phyloP scores from a whole-genome alignment of 345 rosid genomes.

The Lepidium sativum region DNA sequence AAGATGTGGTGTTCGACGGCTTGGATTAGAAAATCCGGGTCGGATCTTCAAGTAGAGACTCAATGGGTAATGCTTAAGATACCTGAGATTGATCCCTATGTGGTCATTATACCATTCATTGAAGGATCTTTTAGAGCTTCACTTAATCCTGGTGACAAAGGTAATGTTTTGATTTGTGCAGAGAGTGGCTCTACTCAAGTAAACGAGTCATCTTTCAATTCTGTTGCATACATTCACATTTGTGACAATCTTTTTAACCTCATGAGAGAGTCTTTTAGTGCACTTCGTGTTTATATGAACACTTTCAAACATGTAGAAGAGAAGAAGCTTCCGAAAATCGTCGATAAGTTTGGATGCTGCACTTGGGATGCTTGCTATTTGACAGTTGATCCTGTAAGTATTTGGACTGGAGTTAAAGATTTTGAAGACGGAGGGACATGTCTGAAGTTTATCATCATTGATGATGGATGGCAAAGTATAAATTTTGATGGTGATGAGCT shows the following conservation, averaged over 20 bases:
- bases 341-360: slow-evolving; percentile 91
- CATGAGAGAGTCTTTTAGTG: slow-evolving; percentile 70
- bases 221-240: slow-evolving; percentile 72
- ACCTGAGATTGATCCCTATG: slow-evolving; percentile 51
- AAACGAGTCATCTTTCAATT: slow-evolving; percentile 42
- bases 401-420: slow-evolving; percentile 73
- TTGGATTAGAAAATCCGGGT: slow-evolving; percentile 71
- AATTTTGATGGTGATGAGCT: slow-evolving; percentile 44
- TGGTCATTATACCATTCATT: slow-evolving; percentile 50
- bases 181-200: slow-evolving; percentile 63
- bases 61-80: slow-evolving; percentile 68
- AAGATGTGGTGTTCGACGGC: slow-evolving; percentile 92
- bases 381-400: slow-evolving; percentile 66
- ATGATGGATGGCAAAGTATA: slow-evolving; percentile 87
- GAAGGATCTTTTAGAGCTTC: slow-evolving; percentile 69
- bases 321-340: slow-evolving; percentile 46
- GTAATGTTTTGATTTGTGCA: slow-evolving; percentile 47
- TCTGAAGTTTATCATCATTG: slow-evolving; percentile 75
- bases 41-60: slow-evolving; percentile 74
- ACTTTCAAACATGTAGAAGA: slow-evolving; percentile 79
- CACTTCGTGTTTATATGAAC: slow-evolving; percentile 64
- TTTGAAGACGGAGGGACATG: slow-evolving; percentile 52
- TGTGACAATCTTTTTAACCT: slow-evolving; percentile 60
- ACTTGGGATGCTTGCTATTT: slow-evolving; percentile 95
- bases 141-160: slow-evolving; percentile 50